phyloP scores from a whole-genome alignment of 441 rosid genomes.

The Populus trichocarpa region DNA sequence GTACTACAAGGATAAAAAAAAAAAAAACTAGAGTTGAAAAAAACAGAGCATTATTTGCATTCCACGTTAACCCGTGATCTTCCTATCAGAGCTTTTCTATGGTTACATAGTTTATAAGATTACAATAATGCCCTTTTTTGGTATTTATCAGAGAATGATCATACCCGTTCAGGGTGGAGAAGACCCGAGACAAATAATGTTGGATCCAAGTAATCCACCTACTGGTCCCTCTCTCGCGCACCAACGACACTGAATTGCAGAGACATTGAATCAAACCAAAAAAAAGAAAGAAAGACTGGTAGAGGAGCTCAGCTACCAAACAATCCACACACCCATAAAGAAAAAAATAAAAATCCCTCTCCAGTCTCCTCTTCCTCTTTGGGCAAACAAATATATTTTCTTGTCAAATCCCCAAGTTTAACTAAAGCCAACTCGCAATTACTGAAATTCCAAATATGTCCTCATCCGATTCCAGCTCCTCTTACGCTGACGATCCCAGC shows the following conservation, averaged over 20 bases:
- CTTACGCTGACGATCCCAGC: constrained; percentile 15
- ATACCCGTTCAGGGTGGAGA: background rate
- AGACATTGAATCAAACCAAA: background rate
- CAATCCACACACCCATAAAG: background rate
- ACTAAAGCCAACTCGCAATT: background rate
- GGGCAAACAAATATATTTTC: background rate
- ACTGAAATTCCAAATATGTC: constrained; percentile 21
- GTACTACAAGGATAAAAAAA: no score
- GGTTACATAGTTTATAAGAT: background rate
- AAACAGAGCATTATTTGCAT: no score
- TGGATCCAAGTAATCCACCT: constrained; percentile 13
- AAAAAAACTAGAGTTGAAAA: no score
- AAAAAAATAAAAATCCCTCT: background rate
- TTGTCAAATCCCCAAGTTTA: background rate
- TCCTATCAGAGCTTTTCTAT: background rate
- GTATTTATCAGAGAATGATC: background rate
- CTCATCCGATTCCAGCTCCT: constrained; percentile 23
- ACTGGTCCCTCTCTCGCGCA: constrained; percentile 17
- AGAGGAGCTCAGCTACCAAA: constrained; percentile 5
- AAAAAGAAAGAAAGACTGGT: constrained; percentile 23
- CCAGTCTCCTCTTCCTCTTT: background rate
- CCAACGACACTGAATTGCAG: background rate
- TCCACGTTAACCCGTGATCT: no score
- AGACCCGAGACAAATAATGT: background rate
- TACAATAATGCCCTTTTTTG: background rate